Base-by-base conservation (phyloP, 768 basidiomycete genomes). In the Calocybe indica region DNA sequence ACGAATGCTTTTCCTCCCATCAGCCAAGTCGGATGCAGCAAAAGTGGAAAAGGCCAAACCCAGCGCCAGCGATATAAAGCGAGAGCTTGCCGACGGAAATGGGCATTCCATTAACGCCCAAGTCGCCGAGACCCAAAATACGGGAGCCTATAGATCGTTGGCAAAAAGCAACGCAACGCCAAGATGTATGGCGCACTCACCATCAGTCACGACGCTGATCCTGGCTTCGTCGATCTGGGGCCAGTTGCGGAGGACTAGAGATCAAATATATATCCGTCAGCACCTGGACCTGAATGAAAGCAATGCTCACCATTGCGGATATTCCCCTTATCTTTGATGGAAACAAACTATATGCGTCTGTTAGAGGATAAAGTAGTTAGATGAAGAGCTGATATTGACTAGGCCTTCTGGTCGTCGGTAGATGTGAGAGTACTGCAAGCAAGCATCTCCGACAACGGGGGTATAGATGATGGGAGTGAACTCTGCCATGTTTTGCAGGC, bases 1-100 rank as follows among this genome's bases (percentile, higher is more conserved):
- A 11, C 84, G 86, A 53, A 90, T 84, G 43, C 88, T 88, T 46
- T 14, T 47, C 22, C 13, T 53, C 40, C 29, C 36, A 9, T 48
- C 37, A 49, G 42, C 5, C 10, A 9, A 12, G 32, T 28, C 38
- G 45, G 48, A 40, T 34, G 40, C 38, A 28, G 48, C 22, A 35
- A 7, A 39, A 30, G 34, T 40, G 46, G 4, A 37, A 46, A 48
- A 57, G 49, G 38, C 58, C 72, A 54, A 64, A 88, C 88, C 92
- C 92, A 48, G 90, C 93, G 31, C 89, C 92, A 13, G 90, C 88
- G 48, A 92, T 75, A 61, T 94, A 95, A 12, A 96, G 76, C 12
- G 88, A 89, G 6, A 97, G 74, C 66, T 96, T 95, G n/a, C 93
- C 93, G 43, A 93, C 85, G 6, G 88, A 81, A 56, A 95, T 92